phyloP scores from a whole-genome alignment of 2,329 filamentous ascomycete genomes.

The Keithomyces neogunnii region DNA sequence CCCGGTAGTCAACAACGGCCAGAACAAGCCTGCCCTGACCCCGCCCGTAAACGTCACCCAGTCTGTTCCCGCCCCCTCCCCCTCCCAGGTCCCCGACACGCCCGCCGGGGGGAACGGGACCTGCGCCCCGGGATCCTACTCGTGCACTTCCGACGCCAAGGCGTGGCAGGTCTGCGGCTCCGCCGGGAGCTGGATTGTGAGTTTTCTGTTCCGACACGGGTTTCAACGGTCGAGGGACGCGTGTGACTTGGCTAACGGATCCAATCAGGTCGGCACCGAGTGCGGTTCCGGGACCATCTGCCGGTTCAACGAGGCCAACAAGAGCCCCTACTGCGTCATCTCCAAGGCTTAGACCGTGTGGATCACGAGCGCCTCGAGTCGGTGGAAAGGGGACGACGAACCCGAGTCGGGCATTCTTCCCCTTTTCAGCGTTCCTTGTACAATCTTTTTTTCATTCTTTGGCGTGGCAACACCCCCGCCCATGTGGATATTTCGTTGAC shows the following conservation, averaged over 20 bases:
- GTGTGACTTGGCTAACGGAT: not conserved
- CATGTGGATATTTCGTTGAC: no score
- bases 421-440: no score
- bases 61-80: not conserved
- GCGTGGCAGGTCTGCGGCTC: conserved; percentile 3
- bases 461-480: no score
- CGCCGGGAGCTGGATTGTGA: conserved; percentile 1
- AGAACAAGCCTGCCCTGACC: not conserved
- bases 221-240: not conserved
- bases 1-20: not conserved
- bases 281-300: not conserved
- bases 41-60: not conserved
- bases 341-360: no score
- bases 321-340: conserved; percentile 2
- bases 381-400: no score
- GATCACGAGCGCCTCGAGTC: no score
- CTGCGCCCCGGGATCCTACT: conserved; percentile 1
- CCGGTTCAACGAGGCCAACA: conserved; percentile 1
- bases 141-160: not conserved
- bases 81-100: not conserved
- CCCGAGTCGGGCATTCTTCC: no score
- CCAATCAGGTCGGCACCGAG: not conserved
- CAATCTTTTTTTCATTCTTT: no score
- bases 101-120: not conserved
- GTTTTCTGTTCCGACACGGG: not conserved